Evolutionary conservation across 1,284 basidiomycete species (phyloP).

Genomic region (Laetiporus sulphureus): DNA sequence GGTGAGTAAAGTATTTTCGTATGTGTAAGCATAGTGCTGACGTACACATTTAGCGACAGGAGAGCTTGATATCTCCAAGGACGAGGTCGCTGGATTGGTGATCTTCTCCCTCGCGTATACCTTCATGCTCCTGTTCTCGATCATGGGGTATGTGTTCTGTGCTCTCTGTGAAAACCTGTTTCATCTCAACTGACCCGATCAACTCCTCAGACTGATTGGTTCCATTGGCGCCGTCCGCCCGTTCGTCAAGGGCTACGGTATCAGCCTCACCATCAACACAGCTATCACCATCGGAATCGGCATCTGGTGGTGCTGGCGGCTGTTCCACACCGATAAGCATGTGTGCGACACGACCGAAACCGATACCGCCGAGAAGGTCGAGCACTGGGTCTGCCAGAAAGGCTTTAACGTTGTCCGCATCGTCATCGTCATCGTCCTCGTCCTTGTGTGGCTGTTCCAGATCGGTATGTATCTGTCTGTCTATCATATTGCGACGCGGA

Average conservation of each 20-base stretch:
- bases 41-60: conserved; percentile 5
- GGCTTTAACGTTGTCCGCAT: conserved; percentile 23
- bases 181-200: too few species aligned
- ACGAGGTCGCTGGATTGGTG: conserved; percentile 39
- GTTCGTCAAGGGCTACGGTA: conserved; percentile 40
- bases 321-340: conserved; percentile 21
- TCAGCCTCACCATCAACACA: conserved; percentile 40
- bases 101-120: conserved; percentile 42
- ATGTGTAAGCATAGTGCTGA: background rate
- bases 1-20: conserved; percentile 13
- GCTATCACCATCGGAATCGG: conserved; percentile 41
- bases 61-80: conserved; percentile 16
- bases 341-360: conserved; percentile 13
- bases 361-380: conserved; percentile 20
- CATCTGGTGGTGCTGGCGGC: conserved; percentile 32
- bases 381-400: conserved; percentile 23
- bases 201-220: conserved; percentile 39
- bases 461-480: conserved; percentile 34
- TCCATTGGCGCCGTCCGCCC: conserved; percentile 34
- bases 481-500: background rate
- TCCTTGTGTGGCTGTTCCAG: conserved; percentile 40
- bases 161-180: too few species aligned
- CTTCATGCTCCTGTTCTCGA: conserved; percentile 37
- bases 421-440: conserved; percentile 21
- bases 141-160: conserved; percentile 40